phyloP scores from a whole-genome alignment of 129 eudicot genomes.

The Escallonia herrerae region DNA sequence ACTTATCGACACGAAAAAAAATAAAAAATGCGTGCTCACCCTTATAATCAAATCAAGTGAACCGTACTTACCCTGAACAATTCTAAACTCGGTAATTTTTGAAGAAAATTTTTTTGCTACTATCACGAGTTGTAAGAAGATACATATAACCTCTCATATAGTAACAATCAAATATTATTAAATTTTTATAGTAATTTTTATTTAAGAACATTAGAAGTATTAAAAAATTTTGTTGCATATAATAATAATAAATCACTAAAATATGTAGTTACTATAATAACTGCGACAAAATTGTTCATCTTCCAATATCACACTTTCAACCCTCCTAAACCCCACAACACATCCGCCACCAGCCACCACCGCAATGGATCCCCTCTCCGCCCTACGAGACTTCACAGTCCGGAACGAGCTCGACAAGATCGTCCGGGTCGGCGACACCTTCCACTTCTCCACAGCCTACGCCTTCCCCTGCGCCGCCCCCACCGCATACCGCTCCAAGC shows the following conservation, averaged over 20 bases:
- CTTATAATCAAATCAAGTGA: too few relatives aligned
- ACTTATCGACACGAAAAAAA: too few relatives aligned
- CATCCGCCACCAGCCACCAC: not conserved
- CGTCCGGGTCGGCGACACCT: slow-evolving; percentile 46
- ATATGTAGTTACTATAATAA: not conserved
- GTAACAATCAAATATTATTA: too few relatives aligned
- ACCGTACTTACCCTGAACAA: too few relatives aligned
- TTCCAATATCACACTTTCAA: not conserved
- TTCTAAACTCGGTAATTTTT: too few relatives aligned
- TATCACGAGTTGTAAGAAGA: too few relatives aligned
- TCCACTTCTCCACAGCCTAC: slow-evolving; percentile 55
- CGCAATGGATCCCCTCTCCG: slow-evolving; percentile 85
- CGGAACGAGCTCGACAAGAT: slow-evolving; percentile 50
- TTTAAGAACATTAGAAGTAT: too few relatives aligned
- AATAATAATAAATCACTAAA: not conserved
- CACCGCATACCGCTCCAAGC: slow-evolving; percentile 81
- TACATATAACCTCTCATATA: too few relatives aligned
- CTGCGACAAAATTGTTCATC: not conserved
- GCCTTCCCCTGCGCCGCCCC: slow-evolving; percentile 70
- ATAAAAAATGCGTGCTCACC: too few relatives aligned
- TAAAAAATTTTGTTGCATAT: too few relatives aligned
- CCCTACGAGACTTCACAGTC: slow-evolving; percentile 73
- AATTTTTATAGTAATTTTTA: too few relatives aligned
- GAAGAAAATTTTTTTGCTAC: too few relatives aligned
- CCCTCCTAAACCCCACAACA: not conserved